Evolutionary conservation across 306 rosid species (phyloP).

Genomic region (Alnus rubra): DNA sequence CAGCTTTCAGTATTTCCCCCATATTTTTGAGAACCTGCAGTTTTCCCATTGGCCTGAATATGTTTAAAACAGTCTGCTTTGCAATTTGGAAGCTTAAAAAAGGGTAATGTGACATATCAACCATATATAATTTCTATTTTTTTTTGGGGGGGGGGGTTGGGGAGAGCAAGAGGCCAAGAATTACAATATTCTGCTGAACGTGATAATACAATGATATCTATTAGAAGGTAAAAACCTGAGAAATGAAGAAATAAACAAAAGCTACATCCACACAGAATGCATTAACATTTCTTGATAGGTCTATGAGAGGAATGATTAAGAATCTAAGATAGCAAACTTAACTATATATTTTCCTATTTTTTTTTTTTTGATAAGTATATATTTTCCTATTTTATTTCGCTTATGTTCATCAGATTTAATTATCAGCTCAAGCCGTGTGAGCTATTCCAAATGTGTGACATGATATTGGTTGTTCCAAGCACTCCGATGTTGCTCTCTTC

Average conservation of each 20-base stretch:
- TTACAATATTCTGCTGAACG: neutral
- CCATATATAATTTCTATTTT: neutral
- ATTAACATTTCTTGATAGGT: neutral
- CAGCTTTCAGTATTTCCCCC: conserved; percentile 88
- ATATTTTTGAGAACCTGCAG: conserved; percentile 79
- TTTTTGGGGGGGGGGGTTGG: neutral
- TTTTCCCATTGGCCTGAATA: neutral
- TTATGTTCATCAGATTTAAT: neutral
- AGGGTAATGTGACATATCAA: no score
- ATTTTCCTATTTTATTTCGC: neutral
- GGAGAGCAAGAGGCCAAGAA: neutral
- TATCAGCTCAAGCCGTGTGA: neutral
- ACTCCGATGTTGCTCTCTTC: neutral
- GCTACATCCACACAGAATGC: neutral
- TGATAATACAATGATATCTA: neutral
- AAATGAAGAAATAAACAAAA: neutral
- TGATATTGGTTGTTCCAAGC: neutral
- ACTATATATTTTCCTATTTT: neutral
- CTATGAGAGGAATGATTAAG: neutral
- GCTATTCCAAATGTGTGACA: neutral
- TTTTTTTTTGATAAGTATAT: no score
- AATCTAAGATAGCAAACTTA: neutral
- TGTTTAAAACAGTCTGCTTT: neutral
- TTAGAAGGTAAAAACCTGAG: neutral
- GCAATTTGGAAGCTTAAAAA: neutral